Base-by-base conservation (phyloP, 1,284 basidiomycete species). In the Fomitopsis schrenkii region DNA sequence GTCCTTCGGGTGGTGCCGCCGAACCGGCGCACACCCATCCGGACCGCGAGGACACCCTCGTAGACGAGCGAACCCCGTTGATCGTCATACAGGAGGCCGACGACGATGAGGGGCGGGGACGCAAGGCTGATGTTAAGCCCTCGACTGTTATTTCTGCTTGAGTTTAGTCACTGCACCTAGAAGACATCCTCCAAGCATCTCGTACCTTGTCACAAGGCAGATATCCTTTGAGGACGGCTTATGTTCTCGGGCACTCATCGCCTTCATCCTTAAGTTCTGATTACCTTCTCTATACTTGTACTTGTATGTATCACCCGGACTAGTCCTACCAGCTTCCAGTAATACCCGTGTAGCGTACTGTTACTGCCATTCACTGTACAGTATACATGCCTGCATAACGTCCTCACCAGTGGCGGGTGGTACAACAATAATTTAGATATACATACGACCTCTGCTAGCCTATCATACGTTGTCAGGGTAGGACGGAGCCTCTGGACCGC, bases 31-130 rank as follows among this genome's bases (percentile, higher is more conserved):
- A 17, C 33, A 35, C 6, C 5, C 40, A 57, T 12, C 55, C 57
- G 15, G 28, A 56, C 15, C 64, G 66, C 60, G 68, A 68, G 55
- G 67, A 68, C 36, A 70, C 70, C 2, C 61, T 70, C 14, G 66
- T 68, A 3, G 66, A 62, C 5, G 50, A 42, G 41, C 54, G 58
- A 3, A 61, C 60, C 58, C 64, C 66, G 14, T 54, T 65, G 30
- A 63, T 66, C 30, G 59, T 68, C 36, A 57, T 67, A 9, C 66
- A 67, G 17, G 68, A 67, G 40, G 60, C 63, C 14, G 65, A 66
- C 9, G 67, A 65, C 38, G 56, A 62, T 19, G 66, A 66, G 53
- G 62, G 62, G 19, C 55, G 53, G 36, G 65, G 64, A 2, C 40
- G 42, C 40, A 64, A 64, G 58, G 59, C 65, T 22, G 56, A 58